A percentile compares a stretch with the other conserved stretches of the same genome.
phyloP scores from a whole-genome alignment of 2,329 filamentous ascomycete genomes.

The Sporothrix sp. region DNA sequence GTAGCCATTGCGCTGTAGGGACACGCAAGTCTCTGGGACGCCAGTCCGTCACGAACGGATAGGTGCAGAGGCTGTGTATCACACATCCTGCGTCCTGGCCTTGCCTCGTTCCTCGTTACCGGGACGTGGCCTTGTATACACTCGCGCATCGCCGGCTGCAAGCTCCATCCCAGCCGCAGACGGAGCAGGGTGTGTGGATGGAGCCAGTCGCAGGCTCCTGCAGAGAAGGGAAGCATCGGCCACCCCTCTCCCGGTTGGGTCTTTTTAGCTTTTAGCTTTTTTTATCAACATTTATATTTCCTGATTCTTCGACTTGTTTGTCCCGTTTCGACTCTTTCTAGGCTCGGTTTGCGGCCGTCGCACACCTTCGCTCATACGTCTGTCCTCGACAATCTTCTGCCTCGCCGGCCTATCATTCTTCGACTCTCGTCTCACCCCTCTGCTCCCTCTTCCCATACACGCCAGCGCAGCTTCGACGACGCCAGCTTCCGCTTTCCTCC shows the following conservation, averaged over 20 bases:
- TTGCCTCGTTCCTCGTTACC: neutral
- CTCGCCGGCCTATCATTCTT: neutral
- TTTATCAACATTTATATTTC: neutral
- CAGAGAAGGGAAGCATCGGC: neutral
- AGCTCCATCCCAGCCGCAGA: conserved; percentile 1
- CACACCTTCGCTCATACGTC: neutral
- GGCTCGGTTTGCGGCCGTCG: neutral
- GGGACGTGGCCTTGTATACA: neutral
- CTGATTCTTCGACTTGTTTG: neutral
- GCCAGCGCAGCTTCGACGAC: too few species aligned
- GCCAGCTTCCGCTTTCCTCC: neutral
- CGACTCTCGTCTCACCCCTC: conserved; percentile 3
- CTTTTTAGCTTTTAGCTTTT: neutral
- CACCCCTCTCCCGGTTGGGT: neutral
- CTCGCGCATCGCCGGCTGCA: neutral
- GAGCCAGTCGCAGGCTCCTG: conserved; percentile 1
- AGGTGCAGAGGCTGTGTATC: conserved; percentile 1
- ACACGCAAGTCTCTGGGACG: neutral
- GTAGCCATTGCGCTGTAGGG: neutral
- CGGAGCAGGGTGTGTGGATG: neutral
- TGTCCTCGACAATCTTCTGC: neutral
- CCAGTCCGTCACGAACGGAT: neutral
- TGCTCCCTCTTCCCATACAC: neutral
- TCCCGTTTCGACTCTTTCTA: neutral
- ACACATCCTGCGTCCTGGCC: neutral